Evolutionary conservation across 2,329 filamentous ascomycete genomes (phyloP), one percentile per base, ranked within the genome.

Genomic region (Eurotiales sp.): DNA sequence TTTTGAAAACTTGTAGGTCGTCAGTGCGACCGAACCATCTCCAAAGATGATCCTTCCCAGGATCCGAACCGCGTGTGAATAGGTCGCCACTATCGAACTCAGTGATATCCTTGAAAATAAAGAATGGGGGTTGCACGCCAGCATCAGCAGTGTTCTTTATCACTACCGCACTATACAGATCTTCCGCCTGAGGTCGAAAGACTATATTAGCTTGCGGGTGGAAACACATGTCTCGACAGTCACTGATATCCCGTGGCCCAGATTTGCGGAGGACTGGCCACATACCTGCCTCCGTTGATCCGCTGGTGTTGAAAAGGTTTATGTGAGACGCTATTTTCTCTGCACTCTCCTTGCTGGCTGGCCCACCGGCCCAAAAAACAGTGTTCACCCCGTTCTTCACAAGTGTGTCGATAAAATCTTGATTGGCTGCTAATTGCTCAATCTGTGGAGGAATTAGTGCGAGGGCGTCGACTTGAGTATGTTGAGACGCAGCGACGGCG

Each of bases 1-100:
- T 60, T 17, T 27, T 30, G 17, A 60, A 52, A 1, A 59, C 57
- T 32, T 58, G 49, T 40, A 60, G 52, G 49, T 60, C 57, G 48
- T 60, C 58, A 10, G 37, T 21, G 30, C 42, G 55, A 11, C 37
- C 51, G 23, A 40, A 22, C 30, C 46, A 55, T 25, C 19, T 50
- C 53, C 53, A 55, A 25, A 46, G 41, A 27, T 54, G 22, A 6
- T 40, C 27, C 19, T 42, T 46, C 21, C 23, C 17, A 8, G 51
- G 46, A 12, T 51, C 25, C 32, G 37, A 23, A 42, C 41, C 45
- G 10, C 15, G 51, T 8, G 22, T 30, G 46, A 30, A 55, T 11
- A 55, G 51, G 27, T 55, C 53, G 4, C 51, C 45, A 8, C 8
- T 29, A n/a, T 44, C 44, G 29, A 22, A 55, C n/a, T 50, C 46